phyloP scores from a whole-genome alignment of 176 grass and related monocot genomes.

The Phragmites australis region DNA sequence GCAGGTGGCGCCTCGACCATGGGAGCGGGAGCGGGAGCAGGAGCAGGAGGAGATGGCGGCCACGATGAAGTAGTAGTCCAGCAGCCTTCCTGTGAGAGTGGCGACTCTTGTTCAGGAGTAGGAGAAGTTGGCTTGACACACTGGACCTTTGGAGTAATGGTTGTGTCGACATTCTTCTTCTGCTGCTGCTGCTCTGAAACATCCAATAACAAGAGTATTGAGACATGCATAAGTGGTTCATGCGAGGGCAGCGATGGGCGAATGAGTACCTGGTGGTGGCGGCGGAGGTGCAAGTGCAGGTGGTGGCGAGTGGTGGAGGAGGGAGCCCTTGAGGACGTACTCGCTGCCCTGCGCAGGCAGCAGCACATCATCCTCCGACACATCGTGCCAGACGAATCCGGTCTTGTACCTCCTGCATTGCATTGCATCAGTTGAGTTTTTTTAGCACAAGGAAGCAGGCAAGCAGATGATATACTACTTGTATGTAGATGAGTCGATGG shows the following conservation, averaged over 20 bases:
- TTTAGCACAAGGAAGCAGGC: too few species aligned
- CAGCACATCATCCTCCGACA: conserved; percentile 58
- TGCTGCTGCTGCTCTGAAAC: conserved; percentile 35
- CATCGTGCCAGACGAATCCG: conserved; percentile 83
- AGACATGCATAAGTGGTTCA: neutral
- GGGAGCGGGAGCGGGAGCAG: too few species aligned
- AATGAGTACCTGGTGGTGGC: too few species aligned
- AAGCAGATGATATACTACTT: too few species aligned
- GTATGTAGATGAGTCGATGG: too few species aligned
- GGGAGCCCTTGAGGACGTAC: conserved; percentile 76
- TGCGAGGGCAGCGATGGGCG: too few species aligned
- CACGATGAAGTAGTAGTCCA: conserved; percentile 22
- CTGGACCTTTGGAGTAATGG: neutral
- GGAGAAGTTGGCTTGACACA: neutral
- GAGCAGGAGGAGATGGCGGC: conserved; percentile 25
- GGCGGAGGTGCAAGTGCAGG: too few species aligned
- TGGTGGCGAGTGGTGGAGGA: conserved; percentile 39
- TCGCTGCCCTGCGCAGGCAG: conserved; percentile 55
- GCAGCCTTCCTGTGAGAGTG: neutral
- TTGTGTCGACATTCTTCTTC: neutral
- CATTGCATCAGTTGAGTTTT: neutral
- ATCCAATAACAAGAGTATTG: neutral
- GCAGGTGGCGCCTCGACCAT: neutral
- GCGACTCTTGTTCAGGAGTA: conserved; percentile 9
- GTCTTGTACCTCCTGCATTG: conserved; percentile 66